Percentiles rank a stretch among this genome's conserved stretches.
Evolutionary conservation across 2,329 filamentous ascomycete genomes (phyloP).

Genomic region (Fonsecaea multimorphosa): DNA sequence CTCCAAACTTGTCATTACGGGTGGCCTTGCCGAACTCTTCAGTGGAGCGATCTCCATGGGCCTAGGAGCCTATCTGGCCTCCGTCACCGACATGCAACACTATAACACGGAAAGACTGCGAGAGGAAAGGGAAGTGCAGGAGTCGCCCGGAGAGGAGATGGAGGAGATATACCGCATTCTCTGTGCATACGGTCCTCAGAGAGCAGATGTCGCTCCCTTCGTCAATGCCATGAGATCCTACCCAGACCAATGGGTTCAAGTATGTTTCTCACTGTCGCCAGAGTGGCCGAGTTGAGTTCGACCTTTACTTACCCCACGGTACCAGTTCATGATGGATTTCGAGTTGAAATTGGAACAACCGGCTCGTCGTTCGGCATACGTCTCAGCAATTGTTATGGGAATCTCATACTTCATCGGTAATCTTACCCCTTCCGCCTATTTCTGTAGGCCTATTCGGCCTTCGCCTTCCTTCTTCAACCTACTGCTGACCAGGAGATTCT

Average conservation of each 20-base stretch:
- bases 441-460: background rate
- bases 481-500: background rate
- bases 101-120: slow-evolving; percentile 54
- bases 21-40: slow-evolving; percentile 75
- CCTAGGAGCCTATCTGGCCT: slow-evolving; percentile 73
- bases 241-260: slow-evolving; percentile 57
- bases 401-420: background rate
- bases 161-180: slow-evolving; percentile 54
- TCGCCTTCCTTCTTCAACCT: background rate
- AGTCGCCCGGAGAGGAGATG: slow-evolving; percentile 54
- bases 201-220: slow-evolving; percentile 52
- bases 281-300: background rate
- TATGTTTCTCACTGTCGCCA: slow-evolving; percentile 27
- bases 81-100: slow-evolving; percentile 52
- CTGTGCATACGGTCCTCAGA: slow-evolving; percentile 56
- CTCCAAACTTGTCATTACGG: slow-evolving; percentile 71
- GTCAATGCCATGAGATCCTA: slow-evolving; percentile 59
- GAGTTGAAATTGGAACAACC: slow-evolving; percentile 49
- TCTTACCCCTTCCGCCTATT: background rate
- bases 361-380: background rate
- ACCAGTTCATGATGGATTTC: slow-evolving; percentile 65
- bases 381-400: slow-evolving; percentile 2
- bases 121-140: slow-evolving; percentile 53
- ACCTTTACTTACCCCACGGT: background rate
- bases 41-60: slow-evolving; percentile 80